Conservation (phyloP, 1,139 yeast genomes). For the Nakaseomyces uthaithaninus region DNA sequence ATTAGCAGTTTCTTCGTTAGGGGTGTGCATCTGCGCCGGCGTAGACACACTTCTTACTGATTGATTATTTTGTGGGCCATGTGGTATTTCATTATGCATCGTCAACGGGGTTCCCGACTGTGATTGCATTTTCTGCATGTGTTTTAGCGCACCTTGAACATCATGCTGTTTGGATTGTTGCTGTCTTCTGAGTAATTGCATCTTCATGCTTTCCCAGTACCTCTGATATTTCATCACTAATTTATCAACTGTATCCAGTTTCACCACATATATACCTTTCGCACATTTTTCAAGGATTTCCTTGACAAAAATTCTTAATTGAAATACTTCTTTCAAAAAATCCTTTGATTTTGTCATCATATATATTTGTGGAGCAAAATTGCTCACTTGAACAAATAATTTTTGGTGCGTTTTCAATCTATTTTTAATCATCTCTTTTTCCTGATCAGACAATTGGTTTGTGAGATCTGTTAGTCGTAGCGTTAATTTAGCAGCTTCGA, state of each 20-base stretch:
- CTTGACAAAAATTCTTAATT: conserved; percentile 66
- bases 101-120: not conserved
- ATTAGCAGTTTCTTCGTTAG: conserved; percentile 3
- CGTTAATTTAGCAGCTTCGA: conserved; percentile 55
- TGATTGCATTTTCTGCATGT: conserved; percentile 3
- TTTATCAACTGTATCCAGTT: conserved; percentile 56
- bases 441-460: conserved; percentile 46
- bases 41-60: conserved; percentile 6
- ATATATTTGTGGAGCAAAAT: conserved; percentile 62
- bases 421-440: conserved; percentile 51
- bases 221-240: conserved; percentile 59
- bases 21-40: conserved; percentile 5
- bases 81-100: not conserved
- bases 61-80: not conserved
- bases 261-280: conserved; percentile 57
- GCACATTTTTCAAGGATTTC: conserved; percentile 55
- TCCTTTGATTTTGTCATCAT: conserved; percentile 59
- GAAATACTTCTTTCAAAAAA: conserved; percentile 63
- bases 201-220: conserved; percentile 60
- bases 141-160: conserved; percentile 4
- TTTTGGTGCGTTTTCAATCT: conserved; percentile 49
- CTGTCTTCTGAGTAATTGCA: conserved; percentile 35
- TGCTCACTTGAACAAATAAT: conserved; percentile 57
- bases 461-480: conserved; percentile 58
- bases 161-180: conserved; percentile 6